Conservation (phyloP, 2,329 filamentous ascomycete species). For the Penicillium hordei region DNA sequence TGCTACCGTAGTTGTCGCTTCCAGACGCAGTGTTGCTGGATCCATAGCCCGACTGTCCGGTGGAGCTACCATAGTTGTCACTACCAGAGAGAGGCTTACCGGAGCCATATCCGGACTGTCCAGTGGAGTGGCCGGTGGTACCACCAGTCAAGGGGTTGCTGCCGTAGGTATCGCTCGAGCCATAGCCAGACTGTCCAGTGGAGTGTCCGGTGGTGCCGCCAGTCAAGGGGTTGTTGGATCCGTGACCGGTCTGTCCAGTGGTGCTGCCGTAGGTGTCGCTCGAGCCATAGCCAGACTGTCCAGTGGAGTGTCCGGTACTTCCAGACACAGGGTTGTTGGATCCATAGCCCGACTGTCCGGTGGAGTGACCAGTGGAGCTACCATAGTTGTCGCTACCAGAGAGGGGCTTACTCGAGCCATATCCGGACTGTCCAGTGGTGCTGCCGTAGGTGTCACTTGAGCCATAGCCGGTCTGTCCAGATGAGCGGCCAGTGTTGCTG, state of each 20-base stretch:
- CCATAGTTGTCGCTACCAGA: conserved; percentile 4
- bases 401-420: conserved; percentile 4
- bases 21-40: neutral
- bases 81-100: neutral
- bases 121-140: neutral
- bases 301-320: neutral
- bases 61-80: neutral
- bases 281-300: too few relatives aligned
- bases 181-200: neutral
- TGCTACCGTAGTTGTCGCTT: conserved; percentile 1
- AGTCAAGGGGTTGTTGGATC: neutral
- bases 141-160: neutral
- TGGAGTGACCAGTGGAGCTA: neutral
- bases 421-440: neutral
- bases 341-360: neutral
- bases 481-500: neutral
- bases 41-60: neutral
- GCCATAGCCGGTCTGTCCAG: neutral
- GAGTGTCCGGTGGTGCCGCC: neutral
- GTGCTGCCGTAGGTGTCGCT: conserved; percentile 1
- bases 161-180: too few relatives aligned
- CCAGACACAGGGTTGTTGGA: neutral
- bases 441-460: neutral
- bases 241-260: neutral
- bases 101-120: neutral